Evolutionary conservation across 306 rosid species (phyloP).

Genomic region (Fragaria ananassa): DNA sequence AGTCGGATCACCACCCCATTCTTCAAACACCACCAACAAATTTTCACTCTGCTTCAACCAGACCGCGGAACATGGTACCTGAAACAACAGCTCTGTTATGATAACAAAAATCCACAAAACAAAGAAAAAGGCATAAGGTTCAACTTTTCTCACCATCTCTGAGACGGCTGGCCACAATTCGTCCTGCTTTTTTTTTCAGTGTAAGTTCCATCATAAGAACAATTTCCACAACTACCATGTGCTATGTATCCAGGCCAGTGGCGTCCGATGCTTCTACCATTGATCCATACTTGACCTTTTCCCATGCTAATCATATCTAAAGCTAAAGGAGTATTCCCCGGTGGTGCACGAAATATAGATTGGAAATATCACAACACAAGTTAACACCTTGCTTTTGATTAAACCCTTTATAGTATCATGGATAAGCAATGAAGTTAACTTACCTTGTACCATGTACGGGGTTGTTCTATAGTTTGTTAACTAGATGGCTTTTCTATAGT

Average conservation of each 20-base stretch:
- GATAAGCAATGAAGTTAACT: not conserved
- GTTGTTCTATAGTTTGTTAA: slow-evolving; percentile 28
- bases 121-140: slow-evolving; percentile 5
- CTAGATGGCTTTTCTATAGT: too few species aligned
- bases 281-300: slow-evolving; percentile 86
- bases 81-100: slow-evolving; percentile 20
- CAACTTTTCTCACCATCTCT: slow-evolving; percentile 71
- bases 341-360: slow-evolving; percentile 61
- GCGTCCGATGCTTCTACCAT: slow-evolving; percentile 84
- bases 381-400: not conserved
- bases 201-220: slow-evolving; percentile 72
- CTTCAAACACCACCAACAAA: slow-evolving; percentile 35
- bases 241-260: slow-evolving; percentile 84
- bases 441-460: slow-evolving; percentile 90
- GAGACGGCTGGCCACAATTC: slow-evolving; percentile 79
- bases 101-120: slow-evolving; percentile 2
- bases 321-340: slow-evolving; percentile 69
- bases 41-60: slow-evolving; percentile 73
- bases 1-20: slow-evolving; percentile 62
- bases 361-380: not conserved
- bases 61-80: slow-evolving; percentile 94
- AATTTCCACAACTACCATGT: slow-evolving; percentile 53
- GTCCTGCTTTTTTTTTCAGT: slow-evolving; percentile 55
- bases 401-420: not conserved
- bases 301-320: slow-evolving; percentile 91